Evolutionary conservation across 192 early-diverging fungal genomes (phyloP).

Genomic region (Coemansia sp.): DNA sequence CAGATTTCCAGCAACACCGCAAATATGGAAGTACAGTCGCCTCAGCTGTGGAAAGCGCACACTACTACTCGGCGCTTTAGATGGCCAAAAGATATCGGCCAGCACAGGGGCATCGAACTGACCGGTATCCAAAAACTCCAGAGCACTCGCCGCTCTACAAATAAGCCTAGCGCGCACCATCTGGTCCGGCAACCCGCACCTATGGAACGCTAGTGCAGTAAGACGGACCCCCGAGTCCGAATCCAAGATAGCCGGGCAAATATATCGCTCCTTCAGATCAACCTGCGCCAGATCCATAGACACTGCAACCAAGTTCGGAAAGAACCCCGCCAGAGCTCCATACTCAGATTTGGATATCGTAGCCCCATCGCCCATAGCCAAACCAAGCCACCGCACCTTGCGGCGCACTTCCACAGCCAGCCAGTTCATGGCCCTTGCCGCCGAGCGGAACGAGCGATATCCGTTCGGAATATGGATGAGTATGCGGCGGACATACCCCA

Average conservation of each 20-base stretch:
- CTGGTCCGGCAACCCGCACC: not conserved
- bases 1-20: not conserved
- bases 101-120: not conserved
- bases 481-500: constrained; percentile 11
- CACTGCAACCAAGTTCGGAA: constrained; percentile 14
- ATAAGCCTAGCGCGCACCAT: constrained; percentile 7
- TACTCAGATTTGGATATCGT: constrained; percentile 30
- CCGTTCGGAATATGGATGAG: constrained; percentile 16
- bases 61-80: not conserved
- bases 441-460: constrained; percentile 24
- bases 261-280: not conserved
- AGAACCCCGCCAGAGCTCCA: constrained; percentile 25
- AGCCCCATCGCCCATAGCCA: constrained; percentile 18
- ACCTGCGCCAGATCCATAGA: constrained; percentile 14
- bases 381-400: constrained; percentile 19
- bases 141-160: not conserved
- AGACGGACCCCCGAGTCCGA: not conserved
- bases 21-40: constrained; percentile 5
- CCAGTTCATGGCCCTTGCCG: constrained; percentile 18
- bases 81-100: constrained; percentile 9
- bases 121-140: constrained; percentile 20
- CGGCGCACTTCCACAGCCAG: constrained; percentile 20
- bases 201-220: constrained; percentile 13
- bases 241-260: constrained; percentile 8
- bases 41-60: not conserved